These are phyloP conservation scores for Sporothrix luriei DNA, from an alignment of 2,329 filamentous ascomycete genomes.

Conservation along the genomic window DNA sequence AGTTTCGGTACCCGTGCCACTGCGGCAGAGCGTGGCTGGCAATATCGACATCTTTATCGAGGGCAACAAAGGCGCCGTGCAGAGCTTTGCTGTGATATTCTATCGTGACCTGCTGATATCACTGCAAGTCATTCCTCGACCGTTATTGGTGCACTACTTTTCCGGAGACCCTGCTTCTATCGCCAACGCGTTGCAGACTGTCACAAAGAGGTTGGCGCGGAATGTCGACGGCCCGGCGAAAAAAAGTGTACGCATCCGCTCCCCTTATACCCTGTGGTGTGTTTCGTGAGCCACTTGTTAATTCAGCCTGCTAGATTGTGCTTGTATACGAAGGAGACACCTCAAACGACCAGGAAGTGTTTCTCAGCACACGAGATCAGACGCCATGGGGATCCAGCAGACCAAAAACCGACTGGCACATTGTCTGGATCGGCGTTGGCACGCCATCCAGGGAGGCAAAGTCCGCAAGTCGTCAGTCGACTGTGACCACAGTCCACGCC, in stretches of 20 bases:
- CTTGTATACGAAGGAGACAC: neutral
- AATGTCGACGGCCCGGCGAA: neutral
- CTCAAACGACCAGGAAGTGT: too few relatives aligned
- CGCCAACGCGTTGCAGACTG: neutral
- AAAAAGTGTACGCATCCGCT: neutral
- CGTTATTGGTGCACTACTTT: neutral
- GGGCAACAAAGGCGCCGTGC: neutral
- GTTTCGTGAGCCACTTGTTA: neutral
- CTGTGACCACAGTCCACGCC: neutral
- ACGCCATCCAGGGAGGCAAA: neutral
- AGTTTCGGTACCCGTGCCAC: neutral
- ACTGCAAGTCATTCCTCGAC: neutral
- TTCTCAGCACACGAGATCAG: neutral
- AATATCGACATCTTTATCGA: neutral
- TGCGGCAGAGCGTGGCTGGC: neutral
- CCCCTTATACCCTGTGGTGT: neutral
- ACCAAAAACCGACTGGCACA: neutral
- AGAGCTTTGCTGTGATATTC: neutral
- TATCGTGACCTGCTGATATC: slow-evolving; percentile 16
- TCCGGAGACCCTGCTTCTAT: neutral
- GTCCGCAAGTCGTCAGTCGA: too few relatives aligned
- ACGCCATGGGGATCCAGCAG: neutral
- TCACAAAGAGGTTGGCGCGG: neutral
- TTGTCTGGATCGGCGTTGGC: slow-evolving; percentile 13
- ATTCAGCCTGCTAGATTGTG: neutral